Conservation (phyloP, 192 early-diverging fungal species). For the Gamsiella multidivaricata region DNA sequence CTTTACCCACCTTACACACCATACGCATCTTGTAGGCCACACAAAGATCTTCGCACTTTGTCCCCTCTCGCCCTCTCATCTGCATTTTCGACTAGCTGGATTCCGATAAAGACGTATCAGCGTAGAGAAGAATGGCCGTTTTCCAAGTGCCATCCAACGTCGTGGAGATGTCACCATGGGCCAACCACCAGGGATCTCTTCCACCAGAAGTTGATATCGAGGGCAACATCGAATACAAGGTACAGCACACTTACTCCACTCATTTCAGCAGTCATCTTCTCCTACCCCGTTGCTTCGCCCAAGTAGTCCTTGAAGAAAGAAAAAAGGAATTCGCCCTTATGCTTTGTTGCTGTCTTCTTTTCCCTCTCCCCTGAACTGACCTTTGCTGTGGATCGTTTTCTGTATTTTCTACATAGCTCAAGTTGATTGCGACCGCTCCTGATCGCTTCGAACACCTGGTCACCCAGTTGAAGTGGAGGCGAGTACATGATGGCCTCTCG, state of each 20-base stretch:
- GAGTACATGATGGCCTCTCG: background rate
- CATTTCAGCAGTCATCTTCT: background rate
- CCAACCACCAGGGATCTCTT: constrained; percentile 57
- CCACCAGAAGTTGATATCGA: constrained; percentile 85
- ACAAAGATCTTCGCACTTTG: background rate
- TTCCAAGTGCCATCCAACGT: constrained; percentile 33
- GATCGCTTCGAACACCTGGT: constrained; percentile 86
- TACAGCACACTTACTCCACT: constrained; percentile 12
- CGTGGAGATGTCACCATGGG: constrained; percentile 38
- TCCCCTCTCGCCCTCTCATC: constrained; percentile 1
- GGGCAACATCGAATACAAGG: constrained; percentile 94
- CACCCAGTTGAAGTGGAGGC: constrained; percentile 93
- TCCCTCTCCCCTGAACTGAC: background rate
- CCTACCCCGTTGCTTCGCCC: constrained; percentile 4
- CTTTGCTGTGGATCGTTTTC: background rate
- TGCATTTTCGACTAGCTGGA: constrained; percentile 10
- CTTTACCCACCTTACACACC: background rate
- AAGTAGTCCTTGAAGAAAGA: constrained; percentile 7
- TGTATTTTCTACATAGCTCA: constrained; percentile 61
- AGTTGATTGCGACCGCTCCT: constrained; percentile 71
- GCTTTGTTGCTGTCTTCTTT: background rate
- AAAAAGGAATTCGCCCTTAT: background rate
- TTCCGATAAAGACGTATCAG: background rate
- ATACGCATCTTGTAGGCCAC: background rate
- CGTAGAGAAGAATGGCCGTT: constrained; percentile 24